These are phyloP conservation scores for Aspergillus cavernicola DNA, from an alignment of 495 filamentous ascomycete genomes.

Conservation along the genomic window DNA sequence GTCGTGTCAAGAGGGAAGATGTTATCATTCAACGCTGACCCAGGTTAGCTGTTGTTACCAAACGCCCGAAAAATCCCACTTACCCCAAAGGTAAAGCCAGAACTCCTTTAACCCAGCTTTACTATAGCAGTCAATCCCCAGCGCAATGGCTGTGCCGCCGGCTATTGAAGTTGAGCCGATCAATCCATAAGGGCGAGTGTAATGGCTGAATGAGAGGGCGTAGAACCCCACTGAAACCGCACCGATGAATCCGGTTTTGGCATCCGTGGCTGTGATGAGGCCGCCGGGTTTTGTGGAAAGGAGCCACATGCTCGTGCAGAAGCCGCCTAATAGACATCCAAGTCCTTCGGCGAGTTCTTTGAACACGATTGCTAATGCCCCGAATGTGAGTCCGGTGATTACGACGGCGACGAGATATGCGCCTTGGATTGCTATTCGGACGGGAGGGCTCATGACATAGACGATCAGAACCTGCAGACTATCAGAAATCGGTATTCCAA, in stretches of 20 bases:
- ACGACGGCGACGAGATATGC: slow-evolving; percentile 81
- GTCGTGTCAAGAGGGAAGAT: slow-evolving; percentile 70
- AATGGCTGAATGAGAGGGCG: slow-evolving; percentile 71
- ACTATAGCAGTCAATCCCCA: slow-evolving; percentile 91
- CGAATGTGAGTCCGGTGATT: slow-evolving; percentile 72
- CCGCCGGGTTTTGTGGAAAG: slow-evolving; percentile 74
- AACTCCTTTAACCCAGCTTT: slow-evolving; percentile 90
- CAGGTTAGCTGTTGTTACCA: slow-evolving; percentile 11
- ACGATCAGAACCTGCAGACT: slow-evolving; percentile 66
- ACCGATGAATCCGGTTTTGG: slow-evolving; percentile 72
- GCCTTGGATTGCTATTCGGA: slow-evolving; percentile 74
- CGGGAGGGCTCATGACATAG: slow-evolving; percentile 83
- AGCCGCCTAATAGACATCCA: slow-evolving; percentile 83
- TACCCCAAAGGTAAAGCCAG: slow-evolving; percentile 91
- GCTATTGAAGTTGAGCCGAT: slow-evolving; percentile 75
- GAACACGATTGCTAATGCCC: slow-evolving; percentile 73
- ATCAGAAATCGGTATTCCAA: slow-evolving; percentile 8
- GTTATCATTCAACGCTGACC: slow-evolving; percentile 65
- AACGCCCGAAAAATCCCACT: slow-evolving; percentile 23
- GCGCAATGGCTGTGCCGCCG: slow-evolving; percentile 70
- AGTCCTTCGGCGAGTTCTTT: slow-evolving; percentile 82
- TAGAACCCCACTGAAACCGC: slow-evolving; percentile 64
- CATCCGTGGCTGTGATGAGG: slow-evolving; percentile 55
- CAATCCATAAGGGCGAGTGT: slow-evolving; percentile 72
- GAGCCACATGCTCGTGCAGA: slow-evolving; percentile 89